A percentile compares a stretch with the other conserved stretches of the same genome.
Conservation (phyloP, 208 protist species). For the Wallacemonas sp. region DNA sequence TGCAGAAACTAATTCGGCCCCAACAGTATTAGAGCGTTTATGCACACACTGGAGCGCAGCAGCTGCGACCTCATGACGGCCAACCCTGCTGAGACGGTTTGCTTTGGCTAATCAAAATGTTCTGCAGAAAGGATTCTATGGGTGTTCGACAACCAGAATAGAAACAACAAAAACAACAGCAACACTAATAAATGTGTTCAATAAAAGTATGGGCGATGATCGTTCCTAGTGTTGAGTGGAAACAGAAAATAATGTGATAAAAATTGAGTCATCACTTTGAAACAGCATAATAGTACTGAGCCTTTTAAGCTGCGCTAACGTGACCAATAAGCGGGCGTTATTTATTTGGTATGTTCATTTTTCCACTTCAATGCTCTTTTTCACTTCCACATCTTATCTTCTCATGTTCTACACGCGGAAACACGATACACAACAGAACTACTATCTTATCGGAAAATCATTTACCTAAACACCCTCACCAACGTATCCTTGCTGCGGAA, state of each 20-base stretch:
- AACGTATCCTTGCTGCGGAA: too few species aligned
- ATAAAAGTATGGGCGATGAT: neutral
- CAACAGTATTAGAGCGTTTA: slow-evolving; percentile 6
- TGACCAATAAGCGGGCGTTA: too few species aligned
- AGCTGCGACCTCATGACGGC: neutral
- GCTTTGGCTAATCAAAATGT: neutral
- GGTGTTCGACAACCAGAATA: neutral
- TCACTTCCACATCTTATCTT: too few species aligned
- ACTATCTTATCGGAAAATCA: neutral
- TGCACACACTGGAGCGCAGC: slow-evolving; percentile 5
- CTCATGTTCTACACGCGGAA: too few species aligned
- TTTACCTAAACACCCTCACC: too few species aligned
- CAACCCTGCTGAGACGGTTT: neutral
- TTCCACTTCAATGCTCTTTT: too few species aligned
- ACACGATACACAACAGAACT: neutral
- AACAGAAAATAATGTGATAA: too few species aligned
- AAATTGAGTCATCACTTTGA: too few species aligned
- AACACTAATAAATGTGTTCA: neutral
- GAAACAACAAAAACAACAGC: neutral
- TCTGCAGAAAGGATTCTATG: neutral
- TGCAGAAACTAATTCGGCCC: neutral
- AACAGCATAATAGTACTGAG: too few species aligned
- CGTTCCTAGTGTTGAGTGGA: too few species aligned
- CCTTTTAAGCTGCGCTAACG: too few species aligned
- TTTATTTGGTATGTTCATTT: too few species aligned